phyloP scores from a whole-genome alignment of 768 basidiomycete genomes.

The Imleria badia region DNA sequence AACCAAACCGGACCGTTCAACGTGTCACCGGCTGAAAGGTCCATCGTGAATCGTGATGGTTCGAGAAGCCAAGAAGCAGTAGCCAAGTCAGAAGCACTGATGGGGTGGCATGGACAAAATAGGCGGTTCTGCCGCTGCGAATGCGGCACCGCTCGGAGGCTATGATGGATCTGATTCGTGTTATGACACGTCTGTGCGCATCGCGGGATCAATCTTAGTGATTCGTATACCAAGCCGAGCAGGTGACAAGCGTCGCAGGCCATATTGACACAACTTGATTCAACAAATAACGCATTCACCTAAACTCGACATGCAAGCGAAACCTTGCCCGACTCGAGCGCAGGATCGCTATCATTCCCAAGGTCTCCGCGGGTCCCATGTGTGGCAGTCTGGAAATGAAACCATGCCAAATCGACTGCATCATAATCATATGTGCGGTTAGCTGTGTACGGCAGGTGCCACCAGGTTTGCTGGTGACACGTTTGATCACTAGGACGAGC shows the following conservation, averaged over 20 bases:
- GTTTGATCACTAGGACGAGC: conserved; percentile 1
- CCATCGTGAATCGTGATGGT: background rate
- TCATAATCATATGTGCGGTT: background rate
- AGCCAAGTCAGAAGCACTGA: conserved; percentile 17
- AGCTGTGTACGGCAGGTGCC: conserved; percentile 3
- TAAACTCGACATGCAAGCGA: background rate
- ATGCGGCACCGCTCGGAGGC: conserved; percentile 15
- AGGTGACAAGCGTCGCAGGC: background rate
- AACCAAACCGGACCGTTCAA: background rate
- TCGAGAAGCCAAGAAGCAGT: conserved; percentile 2
- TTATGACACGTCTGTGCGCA: conserved; percentile 3
- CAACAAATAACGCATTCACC: background rate
- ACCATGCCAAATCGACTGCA: background rate
- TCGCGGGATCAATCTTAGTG: conserved; percentile 13
- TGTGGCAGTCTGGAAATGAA: conserved; percentile 5
- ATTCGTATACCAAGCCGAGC: background rate
- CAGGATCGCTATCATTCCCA: background rate
- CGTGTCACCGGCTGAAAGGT: background rate
- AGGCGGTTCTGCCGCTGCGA: background rate
- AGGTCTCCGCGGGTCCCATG: conserved; percentile 13
- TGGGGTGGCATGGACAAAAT: background rate
- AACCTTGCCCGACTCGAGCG: background rate
- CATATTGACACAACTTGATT: background rate
- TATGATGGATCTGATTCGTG: background rate
- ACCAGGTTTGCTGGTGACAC: background rate